phyloP scores from a whole-genome alignment of 164 flowering plant genomes.

The Stephania japonica region DNA sequence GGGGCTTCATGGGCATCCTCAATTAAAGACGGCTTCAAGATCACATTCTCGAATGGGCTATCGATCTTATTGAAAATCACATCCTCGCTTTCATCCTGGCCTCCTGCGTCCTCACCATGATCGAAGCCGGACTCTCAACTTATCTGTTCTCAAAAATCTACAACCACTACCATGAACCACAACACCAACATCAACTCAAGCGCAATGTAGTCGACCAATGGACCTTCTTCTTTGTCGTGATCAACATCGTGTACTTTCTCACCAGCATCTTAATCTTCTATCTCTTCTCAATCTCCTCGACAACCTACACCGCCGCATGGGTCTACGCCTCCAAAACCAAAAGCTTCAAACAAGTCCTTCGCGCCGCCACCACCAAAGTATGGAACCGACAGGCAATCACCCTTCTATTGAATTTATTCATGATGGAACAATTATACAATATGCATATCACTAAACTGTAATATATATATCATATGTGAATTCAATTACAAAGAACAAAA shows the following conservation, averaged over 20 bases:
- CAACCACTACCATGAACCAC: conserved; percentile 16
- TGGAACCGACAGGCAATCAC: conserved; percentile 54
- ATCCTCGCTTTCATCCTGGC: conserved; percentile 59
- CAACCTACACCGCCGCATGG: conserved; percentile 42
- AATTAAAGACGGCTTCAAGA: conserved; percentile 35
- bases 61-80: conserved; percentile 43
- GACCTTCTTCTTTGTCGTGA: conserved; percentile 19
- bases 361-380: conserved; percentile 43
- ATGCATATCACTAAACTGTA: too few species aligned
- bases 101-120: conserved; percentile 47
- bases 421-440: too few species aligned
- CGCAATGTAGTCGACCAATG: conserved; percentile 22
- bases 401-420: conserved; percentile 34
- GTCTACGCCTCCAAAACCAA: conserved; percentile 32
- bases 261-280: conserved; percentile 22
- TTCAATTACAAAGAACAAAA: too few species aligned
- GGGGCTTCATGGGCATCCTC: conserved; percentile 34
- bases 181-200: conserved; percentile 14
- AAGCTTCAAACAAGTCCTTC: conserved; percentile 33
- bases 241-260: conserved; percentile 27
- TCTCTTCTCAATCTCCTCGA: conserved; percentile 36
- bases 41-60: conserved; percentile 30
- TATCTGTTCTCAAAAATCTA: conserved; percentile 26
- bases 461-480: too few species aligned
- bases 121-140: conserved; percentile 33